Base-by-base conservation (phyloP, 257 asterid genomes). In the Primulina huaijiensis region DNA sequence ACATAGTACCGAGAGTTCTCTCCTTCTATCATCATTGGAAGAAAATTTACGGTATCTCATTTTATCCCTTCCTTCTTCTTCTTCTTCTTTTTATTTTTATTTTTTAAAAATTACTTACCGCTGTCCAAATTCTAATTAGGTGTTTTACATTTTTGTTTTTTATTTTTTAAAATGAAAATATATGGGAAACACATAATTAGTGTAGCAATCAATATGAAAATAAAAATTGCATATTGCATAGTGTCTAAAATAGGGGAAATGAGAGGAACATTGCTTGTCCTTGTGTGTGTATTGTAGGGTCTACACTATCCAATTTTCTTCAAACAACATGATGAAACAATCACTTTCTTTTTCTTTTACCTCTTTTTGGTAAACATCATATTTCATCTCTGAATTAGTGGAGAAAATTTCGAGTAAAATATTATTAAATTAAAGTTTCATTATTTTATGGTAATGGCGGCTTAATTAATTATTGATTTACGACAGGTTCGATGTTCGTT, bases 21-120 rank as follows among this genome's bases (percentile, higher is more conserved):
- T 80, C 96, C 23, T 93, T 90, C 82, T 93, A 93, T 75, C 88
- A 89, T 74, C 96, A 89, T 62, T 93, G 96, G 99, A 93, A 88
- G 85, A 87, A 86, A 71, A 77, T 85, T 0, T 91, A 93, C 73
- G 98, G 98, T 90, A 81, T 20, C 12, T 33, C 12, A 11, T 2
- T 60, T 61, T 10, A 29, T 50, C 10, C 10, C 20, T 30, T 31
- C 63, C 73, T 11, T 11, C 8, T 35, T 35, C 25, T 23, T 23
- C 25, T 23, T 23, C 1, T 23, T 1, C 0, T 23, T 23, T 23
- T 0, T 23, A 0, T 23, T 23, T 23, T 23, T 23, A 23, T 23
- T 23, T 23, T 23, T 23, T 23, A 23, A 23, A 23, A 23, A 23
- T 23, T 23, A 23, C 25, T 23, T 23, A 23, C 25, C 25, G 25